Base-by-base conservation (phyloP, 2,329 filamentous ascomycete genomes). In the Pestalotiopsis sp. region DNA sequence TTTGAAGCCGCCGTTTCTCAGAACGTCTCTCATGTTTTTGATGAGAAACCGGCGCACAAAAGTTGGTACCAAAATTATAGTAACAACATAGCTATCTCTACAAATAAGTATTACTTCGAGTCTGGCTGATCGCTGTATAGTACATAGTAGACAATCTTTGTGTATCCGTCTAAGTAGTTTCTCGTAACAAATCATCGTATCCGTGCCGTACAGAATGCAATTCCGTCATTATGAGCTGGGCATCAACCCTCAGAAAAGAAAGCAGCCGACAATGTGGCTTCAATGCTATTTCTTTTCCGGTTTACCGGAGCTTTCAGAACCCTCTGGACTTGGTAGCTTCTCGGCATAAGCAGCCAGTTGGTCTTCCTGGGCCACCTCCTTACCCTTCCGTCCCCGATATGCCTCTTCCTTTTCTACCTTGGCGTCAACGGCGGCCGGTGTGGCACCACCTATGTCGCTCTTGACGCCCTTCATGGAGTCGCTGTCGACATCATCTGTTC, bases 281-380 rank as follows among this genome's bases (percentile, higher is more conserved):
- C 2, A 20, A 23, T 9, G 11, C 59, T 62, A 63, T 25, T 63
- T 62, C 66, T 67, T 60, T 27, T 25, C 66, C 1, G 20, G 38
- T 6, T 49, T 58, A 13, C 66, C 59, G 52, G 36, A 25, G n/a
- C 66, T 41, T 14, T 76, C 71, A 7, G 61, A 64, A 7, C 76
- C 75, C 17, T 76, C 71, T 7, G 75, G 76, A 0, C 72, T 73
- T 3, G 76, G 76, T 3, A 78, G 69, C 60, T 77, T 78, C 49
- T 77, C 70, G 13, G 69, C 71, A 63, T 78, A 78, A 5, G 73
- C 73, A 36, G 72, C 72, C 3, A 77, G 71, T 36, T 74, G 69
- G 58, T 73, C 70, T 13, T 72, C 65, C 3, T 72, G 66, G 27
- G 49, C 68, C 52, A 68, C 65, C n/a, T 68, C 20, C n/a, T 68